Percentiles rank a stretch among this genome's conserved stretches.
phyloP scores from a whole-genome alignment of 2,329 filamentous ascomycete genomes.

The Talaromyces sp. region DNA sequence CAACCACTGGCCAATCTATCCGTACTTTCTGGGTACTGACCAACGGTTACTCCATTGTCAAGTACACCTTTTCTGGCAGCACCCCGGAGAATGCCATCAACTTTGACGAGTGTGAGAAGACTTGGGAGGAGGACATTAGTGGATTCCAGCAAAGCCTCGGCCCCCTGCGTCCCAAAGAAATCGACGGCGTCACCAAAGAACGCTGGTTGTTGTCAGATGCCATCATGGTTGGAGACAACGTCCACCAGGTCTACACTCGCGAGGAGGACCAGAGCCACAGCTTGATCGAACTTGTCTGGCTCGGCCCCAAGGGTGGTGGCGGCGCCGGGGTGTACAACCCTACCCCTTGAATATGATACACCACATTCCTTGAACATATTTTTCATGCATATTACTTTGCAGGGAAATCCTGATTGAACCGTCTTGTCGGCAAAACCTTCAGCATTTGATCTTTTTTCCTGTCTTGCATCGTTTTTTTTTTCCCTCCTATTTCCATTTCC shows the following conservation, averaged over 20 bases:
- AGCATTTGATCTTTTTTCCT: slow-evolving; percentile 11
- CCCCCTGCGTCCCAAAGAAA: slow-evolving; percentile 33
- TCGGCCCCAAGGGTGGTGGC: slow-evolving; percentile 34
- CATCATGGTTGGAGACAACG: slow-evolving; percentile 36
- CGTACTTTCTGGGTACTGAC: slow-evolving; percentile 40
- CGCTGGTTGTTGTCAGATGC: slow-evolving; percentile 36
- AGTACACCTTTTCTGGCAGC: slow-evolving; percentile 34
- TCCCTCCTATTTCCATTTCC: slow-evolving; percentile 10
- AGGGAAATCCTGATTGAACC: slow-evolving; percentile 4
- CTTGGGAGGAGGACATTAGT: slow-evolving; percentile 38
- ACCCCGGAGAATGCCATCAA: slow-evolving; percentile 35
- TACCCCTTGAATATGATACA: slow-evolving; percentile 8
- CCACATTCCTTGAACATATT: slow-evolving; percentile 7
- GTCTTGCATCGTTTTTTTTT: slow-evolving; percentile 12
- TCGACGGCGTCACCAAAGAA: slow-evolving; percentile 36
- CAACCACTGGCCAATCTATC: slow-evolving; percentile 26
- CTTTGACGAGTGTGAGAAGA: slow-evolving; percentile 40
- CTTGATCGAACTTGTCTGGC: slow-evolving; percentile 40
- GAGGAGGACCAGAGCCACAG: slow-evolving; percentile 37
- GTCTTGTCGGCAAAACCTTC: slow-evolving; percentile 4
- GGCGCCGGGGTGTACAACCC: slow-evolving; percentile 28
- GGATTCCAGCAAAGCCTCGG: slow-evolving; percentile 37
- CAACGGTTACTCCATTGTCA: slow-evolving; percentile 39
- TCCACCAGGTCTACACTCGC: slow-evolving; percentile 38
- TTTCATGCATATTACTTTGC: slow-evolving; percentile 13